phyloP scores from a whole-genome alignment of 1,139 yeast genomes.

The Meyerozyma smithsonii region DNA sequence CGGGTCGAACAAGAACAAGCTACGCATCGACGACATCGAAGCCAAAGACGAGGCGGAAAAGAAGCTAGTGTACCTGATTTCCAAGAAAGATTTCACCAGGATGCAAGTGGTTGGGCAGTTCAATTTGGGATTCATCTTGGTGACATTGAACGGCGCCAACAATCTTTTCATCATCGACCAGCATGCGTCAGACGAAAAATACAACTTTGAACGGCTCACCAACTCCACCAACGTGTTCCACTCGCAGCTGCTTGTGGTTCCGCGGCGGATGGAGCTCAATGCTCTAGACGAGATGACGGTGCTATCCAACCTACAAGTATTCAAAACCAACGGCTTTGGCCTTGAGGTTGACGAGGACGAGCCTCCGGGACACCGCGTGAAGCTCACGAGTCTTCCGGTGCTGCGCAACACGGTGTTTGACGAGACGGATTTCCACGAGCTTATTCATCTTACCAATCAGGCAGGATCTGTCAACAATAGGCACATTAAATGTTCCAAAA shows the following conservation, averaged over 20 bases:
- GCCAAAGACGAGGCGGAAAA: slow-evolving; percentile 45
- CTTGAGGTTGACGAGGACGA: slow-evolving; percentile 44
- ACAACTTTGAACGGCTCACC: slow-evolving; percentile 72
- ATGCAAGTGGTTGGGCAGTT: slow-evolving; percentile 91
- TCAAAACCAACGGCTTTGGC: slow-evolving; percentile 74
- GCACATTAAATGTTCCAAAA: slow-evolving; percentile 65
- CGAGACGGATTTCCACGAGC: slow-evolving; percentile 66
- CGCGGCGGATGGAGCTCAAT: slow-evolving; percentile 59
- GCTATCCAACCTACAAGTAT: slow-evolving; percentile 50
- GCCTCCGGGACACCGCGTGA: slow-evolving; percentile 49
- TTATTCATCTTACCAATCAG: slow-evolving; percentile 53
- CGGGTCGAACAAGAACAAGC: background rate
- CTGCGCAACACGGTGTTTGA: slow-evolving; percentile 69
- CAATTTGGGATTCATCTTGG: slow-evolving; percentile 84
- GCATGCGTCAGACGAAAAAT: slow-evolving; percentile 96
- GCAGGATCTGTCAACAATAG: slow-evolving; percentile 24
- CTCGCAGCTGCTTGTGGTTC: slow-evolving; percentile 68
- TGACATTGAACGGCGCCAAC: slow-evolving; percentile 32
- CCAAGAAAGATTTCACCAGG: slow-evolving; percentile 56
- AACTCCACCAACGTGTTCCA: slow-evolving; percentile 38
- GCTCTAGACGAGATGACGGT: slow-evolving; percentile 75
- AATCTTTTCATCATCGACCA: slow-evolving; percentile 89
- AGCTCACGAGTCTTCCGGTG: slow-evolving; percentile 61
- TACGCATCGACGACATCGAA: slow-evolving; percentile 17
- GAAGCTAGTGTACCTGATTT: slow-evolving; percentile 48